Conservation (phyloP, 768 basidiomycete species). For the Collybia mongolica region DNA sequence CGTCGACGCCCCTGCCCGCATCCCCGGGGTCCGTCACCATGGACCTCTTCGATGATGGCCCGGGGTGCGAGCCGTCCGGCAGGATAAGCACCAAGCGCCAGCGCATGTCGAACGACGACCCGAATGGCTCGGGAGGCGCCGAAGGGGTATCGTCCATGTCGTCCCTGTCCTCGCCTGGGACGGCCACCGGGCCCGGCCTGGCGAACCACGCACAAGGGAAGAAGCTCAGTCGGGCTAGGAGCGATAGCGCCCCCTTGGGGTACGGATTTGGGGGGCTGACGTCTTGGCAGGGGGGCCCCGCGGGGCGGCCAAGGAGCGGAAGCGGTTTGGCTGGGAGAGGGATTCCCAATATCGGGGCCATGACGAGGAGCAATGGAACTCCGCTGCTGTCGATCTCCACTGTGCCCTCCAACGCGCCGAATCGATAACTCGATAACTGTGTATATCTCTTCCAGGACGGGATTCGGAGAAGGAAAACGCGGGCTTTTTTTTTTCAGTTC, state of each 20-base stretch:
- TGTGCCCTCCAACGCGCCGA: slow-evolving; percentile 20
- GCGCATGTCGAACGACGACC: slow-evolving; percentile 40
- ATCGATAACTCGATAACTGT: slow-evolving; percentile 3
- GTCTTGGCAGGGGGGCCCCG: slow-evolving; percentile 26
- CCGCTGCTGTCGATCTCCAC: slow-evolving; percentile 31
- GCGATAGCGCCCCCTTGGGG: slow-evolving; percentile 68
- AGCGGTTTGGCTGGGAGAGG: slow-evolving; percentile 42
- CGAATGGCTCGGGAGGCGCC: slow-evolving; percentile 17
- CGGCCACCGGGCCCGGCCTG: slow-evolving; percentile 16
- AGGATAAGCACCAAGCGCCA: slow-evolving; percentile 49
- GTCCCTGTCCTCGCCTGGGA: slow-evolving; percentile 32
- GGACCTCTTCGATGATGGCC: slow-evolving; percentile 43
- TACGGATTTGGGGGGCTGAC: slow-evolving; percentile 35
- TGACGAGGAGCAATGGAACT: slow-evolving; percentile 25
- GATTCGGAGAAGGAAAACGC: background rate
- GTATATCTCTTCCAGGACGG: background rate
- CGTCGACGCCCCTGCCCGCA: slow-evolving; percentile 29
- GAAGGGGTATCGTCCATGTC: slow-evolving; percentile 22
- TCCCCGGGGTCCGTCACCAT: slow-evolving; percentile 41
- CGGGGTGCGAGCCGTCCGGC: slow-evolving; percentile 22
- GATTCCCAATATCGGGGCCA: slow-evolving; percentile 37
- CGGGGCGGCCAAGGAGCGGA: slow-evolving; percentile 49
- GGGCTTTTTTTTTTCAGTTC: background rate
- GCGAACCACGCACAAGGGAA: slow-evolving; percentile 21
- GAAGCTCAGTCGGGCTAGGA: slow-evolving; percentile 57